Conservation (phyloP, 768 basidiomycete species). For the Lactarius evosmus region DNA sequence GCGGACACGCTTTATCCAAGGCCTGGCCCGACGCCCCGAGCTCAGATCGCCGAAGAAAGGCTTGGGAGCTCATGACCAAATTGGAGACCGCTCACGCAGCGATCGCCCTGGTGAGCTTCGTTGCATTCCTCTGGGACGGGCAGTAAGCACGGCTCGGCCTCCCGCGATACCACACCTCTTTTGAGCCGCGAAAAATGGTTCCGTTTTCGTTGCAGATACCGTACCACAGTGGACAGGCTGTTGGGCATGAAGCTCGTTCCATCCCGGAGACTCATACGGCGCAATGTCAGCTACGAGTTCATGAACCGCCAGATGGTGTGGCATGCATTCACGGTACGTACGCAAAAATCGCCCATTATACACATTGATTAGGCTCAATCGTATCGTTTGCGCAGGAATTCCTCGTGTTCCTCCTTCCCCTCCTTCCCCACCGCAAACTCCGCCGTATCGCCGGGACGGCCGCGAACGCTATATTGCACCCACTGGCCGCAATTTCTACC, state of each 20-base stretch:
- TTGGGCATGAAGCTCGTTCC: constrained; percentile 73
- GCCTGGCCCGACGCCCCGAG: constrained; percentile 92
- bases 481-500: constrained; percentile 29
- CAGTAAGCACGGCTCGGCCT: constrained; percentile 49
- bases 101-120: constrained; percentile 68
- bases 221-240: constrained; percentile 77
- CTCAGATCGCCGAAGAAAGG: constrained; percentile 65
- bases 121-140: constrained; percentile 83
- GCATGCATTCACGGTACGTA: constrained; percentile 92
- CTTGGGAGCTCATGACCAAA: constrained; percentile 66
- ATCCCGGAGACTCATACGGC: constrained; percentile 60
- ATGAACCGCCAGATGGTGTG: constrained; percentile 99
- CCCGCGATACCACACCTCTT: not conserved
- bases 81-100: constrained; percentile 65
- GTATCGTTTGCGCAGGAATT: constrained; percentile 66
- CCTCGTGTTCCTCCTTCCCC: constrained; percentile 84
- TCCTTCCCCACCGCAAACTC: constrained; percentile 66
- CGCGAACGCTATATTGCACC: constrained; percentile 33
- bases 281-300: constrained; percentile 95
- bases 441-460: constrained; percentile 48
- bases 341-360: not conserved
- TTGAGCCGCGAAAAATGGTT: not conserved
- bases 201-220: constrained; percentile 59
- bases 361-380: too few species aligned
- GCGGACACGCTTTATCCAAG: constrained; percentile 69